Percentiles rank a stretch among this genome's conserved stretches.
phyloP scores from a whole-genome alignment of 192 early-diverging fungal species.

The Podochytrium sp. region DNA sequence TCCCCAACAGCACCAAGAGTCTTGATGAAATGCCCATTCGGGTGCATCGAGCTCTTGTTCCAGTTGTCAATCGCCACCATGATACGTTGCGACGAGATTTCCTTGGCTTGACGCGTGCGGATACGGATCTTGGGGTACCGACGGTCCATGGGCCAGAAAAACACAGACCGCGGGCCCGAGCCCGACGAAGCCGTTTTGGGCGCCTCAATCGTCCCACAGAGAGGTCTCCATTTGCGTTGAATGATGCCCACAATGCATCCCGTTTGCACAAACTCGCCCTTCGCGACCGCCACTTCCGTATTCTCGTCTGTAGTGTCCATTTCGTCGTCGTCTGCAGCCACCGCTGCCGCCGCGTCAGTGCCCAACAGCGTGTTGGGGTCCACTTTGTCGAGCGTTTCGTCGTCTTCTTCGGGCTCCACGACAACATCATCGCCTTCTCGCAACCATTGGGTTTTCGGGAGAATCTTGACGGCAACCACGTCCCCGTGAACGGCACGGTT shows the following conservation, averaged over 20 bases:
- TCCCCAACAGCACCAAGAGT: constrained; percentile 93
- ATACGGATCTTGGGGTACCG: constrained; percentile 94
- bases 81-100: constrained; percentile 81
- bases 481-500: constrained; percentile 95
- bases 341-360: constrained; percentile 18
- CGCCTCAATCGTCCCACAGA: constrained; percentile 86
- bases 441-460: constrained; percentile 88
- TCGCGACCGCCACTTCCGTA: constrained; percentile 31
- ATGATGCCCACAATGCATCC: constrained; percentile 91
- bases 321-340: background rate
- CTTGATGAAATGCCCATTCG: constrained; percentile 91
- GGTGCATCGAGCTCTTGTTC: constrained; percentile 70
- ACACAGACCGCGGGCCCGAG: constrained; percentile 66
- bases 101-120: constrained; percentile 83
- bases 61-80: constrained; percentile 94
- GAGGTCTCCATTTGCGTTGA: constrained; percentile 91
- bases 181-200: constrained; percentile 59
- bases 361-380: constrained; percentile 23
- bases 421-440: constrained; percentile 70
- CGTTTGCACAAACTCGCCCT: constrained; percentile 65
- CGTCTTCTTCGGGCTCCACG: constrained; percentile 72
- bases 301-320: constrained; percentile 27
- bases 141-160: constrained; percentile 89
- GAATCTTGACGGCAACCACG: constrained; percentile 81
- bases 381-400: constrained; percentile 44